Base-by-base conservation (phyloP, 2,329 filamentous ascomycete genomes). In the Stachybotrys chlorohalonatus region DNA sequence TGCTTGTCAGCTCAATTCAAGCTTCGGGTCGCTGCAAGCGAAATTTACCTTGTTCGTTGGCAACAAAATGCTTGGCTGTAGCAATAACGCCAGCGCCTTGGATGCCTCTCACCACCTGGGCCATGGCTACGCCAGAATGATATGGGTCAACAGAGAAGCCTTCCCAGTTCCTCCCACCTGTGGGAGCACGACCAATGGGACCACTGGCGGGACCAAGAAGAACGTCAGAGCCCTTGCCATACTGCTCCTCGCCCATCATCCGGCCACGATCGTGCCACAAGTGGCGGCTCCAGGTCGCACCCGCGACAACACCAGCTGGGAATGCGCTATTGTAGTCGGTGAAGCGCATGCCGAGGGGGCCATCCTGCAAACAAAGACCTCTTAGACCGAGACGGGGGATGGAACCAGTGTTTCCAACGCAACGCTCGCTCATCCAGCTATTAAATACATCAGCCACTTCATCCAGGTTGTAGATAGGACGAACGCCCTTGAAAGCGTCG, bases 291-390 rank as follows among this genome's bases (percentile, higher is more conserved):
- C 87, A 96, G 0, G 90, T 89, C n/a, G 90, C 88, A 13, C 87
- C 92, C 32, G 89, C 81, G 6, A 89, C 91, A 61, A 91, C 78
- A 51, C 88, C 90, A 0, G 86, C 85, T 0, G 88, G 81, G 68
- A 95, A 96, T 1, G 86, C 91, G 42, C 89, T 93, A 64, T 84
- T 84, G 70, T 87, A 93, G 70, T 95, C 90, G 60, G 82, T 75
- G 55, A 85, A 80, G 53, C 91, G 87, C 55, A 96, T 75, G 57
- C 91, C 92, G 1, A 94, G 75, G 6, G 91, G 91, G 3, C 87
- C 86, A 66, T 96, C 92, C 64, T 96, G 90, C 76, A 94, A 74
- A 68, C 92, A 96, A n/a, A 95, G 74, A 31, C 84, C 78, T 61
- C 80, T 83, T 62, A 91, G 80, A 11, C 85, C 85, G 6, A 91